Evolutionary conservation across 1,284 basidiomycete species (phyloP).

Genomic region (Blastosporella zonata): DNA sequence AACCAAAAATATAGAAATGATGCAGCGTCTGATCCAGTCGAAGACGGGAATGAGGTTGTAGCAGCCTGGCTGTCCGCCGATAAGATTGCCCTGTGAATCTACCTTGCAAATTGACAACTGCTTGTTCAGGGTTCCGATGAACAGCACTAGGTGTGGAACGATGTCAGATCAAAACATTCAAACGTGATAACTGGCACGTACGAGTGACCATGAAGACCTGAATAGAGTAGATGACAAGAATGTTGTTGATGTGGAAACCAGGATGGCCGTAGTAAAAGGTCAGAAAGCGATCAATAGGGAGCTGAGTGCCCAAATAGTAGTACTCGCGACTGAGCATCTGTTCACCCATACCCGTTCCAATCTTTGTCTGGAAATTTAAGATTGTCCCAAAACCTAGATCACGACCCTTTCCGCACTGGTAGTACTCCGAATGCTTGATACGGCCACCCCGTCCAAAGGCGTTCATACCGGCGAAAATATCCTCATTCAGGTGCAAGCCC

Average conservation of each 20-base stretch:
- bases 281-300: slow-evolving; percentile 97
- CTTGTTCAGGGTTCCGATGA: slow-evolving; percentile 93
- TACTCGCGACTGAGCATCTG: slow-evolving; percentile 99
- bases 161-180: not conserved
- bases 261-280: slow-evolving; percentile 99
- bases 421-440: slow-evolving; percentile 99
- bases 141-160: slow-evolving; percentile 58
- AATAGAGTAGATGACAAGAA: slow-evolving; percentile 95
- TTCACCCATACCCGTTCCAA: slow-evolving; percentile 99
- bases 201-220: slow-evolving; percentile 92
- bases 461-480: slow-evolving; percentile 99
- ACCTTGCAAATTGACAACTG: slow-evolving; percentile 85
- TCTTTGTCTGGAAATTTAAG: slow-evolving; percentile 99
- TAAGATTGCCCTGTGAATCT: slow-evolving; percentile 74
- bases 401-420: slow-evolving; percentile 98
- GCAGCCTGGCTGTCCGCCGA: slow-evolving; percentile 83
- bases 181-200: slow-evolving; percentile 39
- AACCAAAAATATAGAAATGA: slow-evolving; percentile 95
- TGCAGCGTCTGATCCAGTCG: slow-evolving; percentile 94
- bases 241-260: slow-evolving; percentile 99
- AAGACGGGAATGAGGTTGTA: slow-evolving; percentile 94
- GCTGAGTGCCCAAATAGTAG: slow-evolving; percentile 98
- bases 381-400: slow-evolving; percentile 99
- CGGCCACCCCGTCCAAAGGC: slow-evolving; percentile 97
- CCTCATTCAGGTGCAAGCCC: slow-evolving; percentile 97